Evolutionary conservation across 495 filamentous ascomycete species (phyloP).

Genomic region (Halenospora varia): DNA sequence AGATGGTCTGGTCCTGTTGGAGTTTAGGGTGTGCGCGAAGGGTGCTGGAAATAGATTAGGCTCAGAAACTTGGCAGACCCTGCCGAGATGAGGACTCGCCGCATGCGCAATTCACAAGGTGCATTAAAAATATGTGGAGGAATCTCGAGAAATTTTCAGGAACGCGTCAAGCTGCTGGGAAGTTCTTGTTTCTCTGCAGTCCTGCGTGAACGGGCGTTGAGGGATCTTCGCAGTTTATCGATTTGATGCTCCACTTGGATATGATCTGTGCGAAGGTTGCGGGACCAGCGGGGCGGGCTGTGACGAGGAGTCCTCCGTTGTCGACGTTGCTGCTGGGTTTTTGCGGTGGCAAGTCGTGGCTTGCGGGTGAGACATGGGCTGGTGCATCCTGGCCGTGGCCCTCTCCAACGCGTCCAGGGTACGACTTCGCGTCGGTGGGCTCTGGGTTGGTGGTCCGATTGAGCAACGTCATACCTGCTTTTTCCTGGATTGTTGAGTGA

Average conservation of each 20-base stretch:
- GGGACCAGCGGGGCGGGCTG: too few relatives aligned
- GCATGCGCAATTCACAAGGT: background rate
- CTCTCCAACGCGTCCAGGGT: background rate
- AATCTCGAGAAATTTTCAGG: background rate
- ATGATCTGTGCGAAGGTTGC: background rate
- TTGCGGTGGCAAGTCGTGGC: too few relatives aligned
- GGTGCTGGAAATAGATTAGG: constrained; percentile 5
- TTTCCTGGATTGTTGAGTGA: constrained; percentile 3
- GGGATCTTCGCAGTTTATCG: too few relatives aligned
- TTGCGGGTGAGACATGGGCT: too few relatives aligned
- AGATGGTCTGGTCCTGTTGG: background rate
- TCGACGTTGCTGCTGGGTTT: too few relatives aligned
- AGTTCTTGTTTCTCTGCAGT: too few relatives aligned
- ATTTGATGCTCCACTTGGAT: background rate
- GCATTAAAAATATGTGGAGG: background rate
- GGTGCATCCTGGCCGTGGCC: background rate
- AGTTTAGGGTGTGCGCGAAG: constrained; percentile 24
- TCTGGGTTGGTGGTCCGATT: background rate
- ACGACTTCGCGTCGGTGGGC: background rate
- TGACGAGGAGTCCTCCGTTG: too few relatives aligned
- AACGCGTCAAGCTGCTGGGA: constrained; percentile 10
- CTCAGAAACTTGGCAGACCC: background rate
- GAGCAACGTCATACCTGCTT: constrained; percentile 13
- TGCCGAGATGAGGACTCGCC: background rate
- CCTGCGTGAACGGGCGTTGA: too few relatives aligned